A percentile compares a stretch with the other conserved stretches of the same genome.
These are phyloP conservation scores for Calonectria henricotiae DNA, from an alignment of 2,329 filamentous ascomycete species.

Conservation along the genomic window DNA sequence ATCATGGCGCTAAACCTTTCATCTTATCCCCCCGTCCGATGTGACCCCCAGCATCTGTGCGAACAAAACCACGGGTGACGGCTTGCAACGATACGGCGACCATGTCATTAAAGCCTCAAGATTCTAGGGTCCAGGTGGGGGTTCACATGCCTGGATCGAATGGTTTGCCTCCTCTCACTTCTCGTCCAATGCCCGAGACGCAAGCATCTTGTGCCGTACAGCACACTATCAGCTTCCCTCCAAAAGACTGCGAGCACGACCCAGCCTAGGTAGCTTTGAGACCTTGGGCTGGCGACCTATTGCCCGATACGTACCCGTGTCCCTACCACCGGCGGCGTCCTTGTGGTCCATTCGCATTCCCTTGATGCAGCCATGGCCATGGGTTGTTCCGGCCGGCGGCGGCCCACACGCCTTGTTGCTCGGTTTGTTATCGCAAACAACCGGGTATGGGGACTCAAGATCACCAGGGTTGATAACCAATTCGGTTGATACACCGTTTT, in stretches of 20 bases:
- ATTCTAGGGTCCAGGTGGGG: slow-evolving; percentile 30
- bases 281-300: slow-evolving; percentile 31
- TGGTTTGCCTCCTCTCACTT: slow-evolving; percentile 21
- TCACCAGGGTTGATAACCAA: slow-evolving; percentile 33
- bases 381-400: slow-evolving; percentile 45
- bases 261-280: slow-evolving; percentile 15
- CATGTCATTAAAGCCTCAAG: slow-evolving; percentile 14
- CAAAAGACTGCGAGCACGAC: neutral
- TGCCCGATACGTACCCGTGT: slow-evolving; percentile 39
- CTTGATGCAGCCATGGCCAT: slow-evolving; percentile 37
- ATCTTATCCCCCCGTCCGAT: slow-evolving; percentile 23
- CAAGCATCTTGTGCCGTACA: slow-evolving; percentile 1
- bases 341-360: slow-evolving; percentile 33
- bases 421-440: slow-evolving; percentile 49
- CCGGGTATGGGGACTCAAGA: slow-evolving; percentile 42
- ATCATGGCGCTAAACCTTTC: slow-evolving; percentile 14
- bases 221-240: slow-evolving; percentile 14
- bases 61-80: slow-evolving; percentile 6
- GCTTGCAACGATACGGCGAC: neutral
- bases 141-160: slow-evolving; percentile 27
- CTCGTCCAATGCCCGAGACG: slow-evolving; percentile 16
- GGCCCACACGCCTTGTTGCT: slow-evolving; percentile 39
- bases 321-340: slow-evolving; percentile 26
- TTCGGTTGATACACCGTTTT: slow-evolving; percentile 29
- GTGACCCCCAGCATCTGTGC: slow-evolving; percentile 14